A percentile compares a stretch with the other conserved stretches of the same genome.
phyloP scores from a whole-genome alignment of 2,329 filamentous ascomycete species.

The Pseudogymnoascus sp. region DNA sequence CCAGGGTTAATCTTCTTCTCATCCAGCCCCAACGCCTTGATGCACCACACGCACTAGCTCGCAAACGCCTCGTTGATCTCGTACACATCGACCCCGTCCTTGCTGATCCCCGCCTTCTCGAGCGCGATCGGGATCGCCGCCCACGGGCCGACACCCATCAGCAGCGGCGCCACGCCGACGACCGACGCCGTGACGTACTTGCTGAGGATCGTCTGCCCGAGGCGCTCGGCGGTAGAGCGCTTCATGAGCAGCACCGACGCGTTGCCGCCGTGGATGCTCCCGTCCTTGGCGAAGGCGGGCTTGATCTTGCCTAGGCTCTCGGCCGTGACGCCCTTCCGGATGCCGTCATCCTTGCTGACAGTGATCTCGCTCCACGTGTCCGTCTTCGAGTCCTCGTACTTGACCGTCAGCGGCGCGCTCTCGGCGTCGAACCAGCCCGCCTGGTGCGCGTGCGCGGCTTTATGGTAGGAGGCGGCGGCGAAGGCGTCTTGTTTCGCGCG shows the following conservation, averaged over 20 bases:
- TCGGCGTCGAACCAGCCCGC: constrained; percentile 88
- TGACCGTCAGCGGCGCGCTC: constrained; percentile 77
- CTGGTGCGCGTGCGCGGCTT: constrained; percentile 77
- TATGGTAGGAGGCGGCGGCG: constrained; percentile 82
- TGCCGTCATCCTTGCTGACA: constrained; percentile 78
- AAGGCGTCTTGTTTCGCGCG: constrained; percentile 78
- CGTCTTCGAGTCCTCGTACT: constrained; percentile 84
- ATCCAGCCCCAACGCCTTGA: constrained; percentile 76
- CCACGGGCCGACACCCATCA: constrained; percentile 95
- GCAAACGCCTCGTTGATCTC: constrained; percentile 99
- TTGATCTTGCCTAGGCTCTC: constrained; percentile 88
- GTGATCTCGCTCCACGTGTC: constrained; percentile 76
- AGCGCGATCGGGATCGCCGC: constrained; percentile 91
- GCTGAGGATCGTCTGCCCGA: constrained; percentile 82
- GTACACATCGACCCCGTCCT: constrained; percentile 89
- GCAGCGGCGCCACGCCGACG: constrained; percentile 80
- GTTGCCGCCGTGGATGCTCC: constrained; percentile 92
- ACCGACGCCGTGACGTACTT: constrained; percentile 84
- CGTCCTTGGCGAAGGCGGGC: constrained; percentile 83
- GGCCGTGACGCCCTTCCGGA: constrained; percentile 74
- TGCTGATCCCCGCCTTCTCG: constrained; percentile 74
- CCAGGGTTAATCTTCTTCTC: constrained; percentile 91
- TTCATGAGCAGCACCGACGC: constrained; percentile 93
- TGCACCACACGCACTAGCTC: constrained; percentile 87
- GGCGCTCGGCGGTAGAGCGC: constrained; percentile 77